phyloP scores from a whole-genome alignment of 768 basidiomycete genomes.

The Panaeolus cyanescens region DNA sequence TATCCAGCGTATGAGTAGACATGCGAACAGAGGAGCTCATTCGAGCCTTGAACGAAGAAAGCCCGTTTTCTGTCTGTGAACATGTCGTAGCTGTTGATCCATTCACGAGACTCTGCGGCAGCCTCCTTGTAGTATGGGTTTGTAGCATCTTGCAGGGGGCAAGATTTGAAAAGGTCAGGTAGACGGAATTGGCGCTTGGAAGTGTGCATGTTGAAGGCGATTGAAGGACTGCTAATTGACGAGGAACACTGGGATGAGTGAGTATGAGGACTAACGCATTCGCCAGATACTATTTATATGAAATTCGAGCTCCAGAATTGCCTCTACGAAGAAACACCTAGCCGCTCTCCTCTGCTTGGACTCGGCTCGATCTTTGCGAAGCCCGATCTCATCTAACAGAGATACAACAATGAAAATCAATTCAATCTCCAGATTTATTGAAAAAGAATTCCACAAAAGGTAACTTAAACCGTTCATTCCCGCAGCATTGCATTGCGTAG shows the following conservation, averaged over 20 bases:
- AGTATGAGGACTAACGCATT: slow-evolving; percentile 4
- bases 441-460: slow-evolving; percentile 24
- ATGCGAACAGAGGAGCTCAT: slow-evolving; percentile 62
- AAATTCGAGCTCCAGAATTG: background rate
- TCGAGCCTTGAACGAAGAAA: slow-evolving; percentile 63
- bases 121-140: slow-evolving; percentile 61
- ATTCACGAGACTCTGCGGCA: slow-evolving; percentile 56
- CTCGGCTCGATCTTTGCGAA: slow-evolving; percentile 27
- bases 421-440: slow-evolving; percentile 41
- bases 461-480: slow-evolving; percentile 27
- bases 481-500: slow-evolving; percentile 26
- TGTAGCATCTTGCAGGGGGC: slow-evolving; percentile 46
- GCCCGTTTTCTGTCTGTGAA: slow-evolving; percentile 62
- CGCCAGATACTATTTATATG: slow-evolving; percentile 1
- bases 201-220: slow-evolving; percentile 21
- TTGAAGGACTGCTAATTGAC: slow-evolving; percentile 13
- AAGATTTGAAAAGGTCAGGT: slow-evolving; percentile 55
- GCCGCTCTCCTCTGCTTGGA: background rate
- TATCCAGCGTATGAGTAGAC: slow-evolving; percentile 60
- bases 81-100: slow-evolving; percentile 62
- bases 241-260: slow-evolving; percentile 8
- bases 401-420: slow-evolving; percentile 24
- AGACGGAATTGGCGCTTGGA: slow-evolving; percentile 44
- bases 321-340: slow-evolving; percentile 2
- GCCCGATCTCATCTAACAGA: slow-evolving; percentile 34